Conservation (phyloP, 2,329 filamentous ascomycete genomes). For the Penicillium sp. region DNA sequence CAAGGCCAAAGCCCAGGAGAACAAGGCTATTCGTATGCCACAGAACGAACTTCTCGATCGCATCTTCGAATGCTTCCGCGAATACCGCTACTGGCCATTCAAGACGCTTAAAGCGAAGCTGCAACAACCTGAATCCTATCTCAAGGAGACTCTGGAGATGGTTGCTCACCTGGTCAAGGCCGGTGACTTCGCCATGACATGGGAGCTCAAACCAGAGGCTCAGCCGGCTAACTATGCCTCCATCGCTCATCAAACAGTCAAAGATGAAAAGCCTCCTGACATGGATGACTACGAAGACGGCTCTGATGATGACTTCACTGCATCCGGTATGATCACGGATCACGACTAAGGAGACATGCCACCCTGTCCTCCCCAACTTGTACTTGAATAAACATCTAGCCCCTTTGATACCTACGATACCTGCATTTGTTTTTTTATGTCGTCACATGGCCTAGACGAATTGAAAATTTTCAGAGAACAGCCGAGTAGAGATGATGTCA, state of each 20-base stretch:
- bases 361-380: slow-evolving; percentile 22
- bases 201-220: slow-evolving; percentile 71
- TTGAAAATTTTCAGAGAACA: no score
- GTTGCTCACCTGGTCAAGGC: slow-evolving; percentile 77
- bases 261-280: slow-evolving; percentile 46
- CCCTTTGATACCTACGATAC: slow-evolving; percentile 1
- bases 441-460: no score
- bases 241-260: slow-evolving; percentile 42
- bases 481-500: no score
- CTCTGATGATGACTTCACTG: slow-evolving; percentile 46
- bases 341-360: slow-evolving; percentile 75
- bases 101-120: slow-evolving; percentile 71
- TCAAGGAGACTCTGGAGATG: slow-evolving; percentile 76
- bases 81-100: slow-evolving; percentile 92
- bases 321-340: slow-evolving; percentile 49
- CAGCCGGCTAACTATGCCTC: slow-evolving; percentile 47
- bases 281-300: slow-evolving; percentile 45
- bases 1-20: slow-evolving; percentile 53
- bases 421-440: neutral
- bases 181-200: slow-evolving; percentile 78
- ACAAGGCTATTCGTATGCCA: slow-evolving; percentile 85
- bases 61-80: slow-evolving; percentile 75
- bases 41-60: slow-evolving; percentile 81
- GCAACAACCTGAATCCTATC: slow-evolving; percentile 85
- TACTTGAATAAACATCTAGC: slow-evolving; percentile 7